Conservation (phyloP, 345 rosid species). For the Eucalyptus cloeziana region DNA sequence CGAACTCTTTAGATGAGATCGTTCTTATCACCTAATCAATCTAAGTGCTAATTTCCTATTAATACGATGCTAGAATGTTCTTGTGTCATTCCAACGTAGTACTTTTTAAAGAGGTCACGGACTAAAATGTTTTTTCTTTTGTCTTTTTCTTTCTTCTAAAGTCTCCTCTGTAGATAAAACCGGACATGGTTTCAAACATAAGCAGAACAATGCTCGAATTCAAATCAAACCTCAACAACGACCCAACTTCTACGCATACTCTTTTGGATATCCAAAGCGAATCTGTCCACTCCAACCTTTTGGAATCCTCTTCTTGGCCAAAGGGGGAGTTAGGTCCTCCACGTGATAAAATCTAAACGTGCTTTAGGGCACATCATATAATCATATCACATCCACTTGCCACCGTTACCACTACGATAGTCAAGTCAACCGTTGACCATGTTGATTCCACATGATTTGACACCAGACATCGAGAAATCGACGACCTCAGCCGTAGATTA, state of each 20-base stretch:
- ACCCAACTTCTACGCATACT: neutral
- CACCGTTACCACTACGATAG: neutral
- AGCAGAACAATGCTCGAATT: neutral
- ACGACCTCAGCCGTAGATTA: neutral
- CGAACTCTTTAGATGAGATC: neutral
- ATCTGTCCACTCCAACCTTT: neutral
- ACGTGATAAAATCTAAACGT: neutral
- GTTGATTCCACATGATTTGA: neutral
- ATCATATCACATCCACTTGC: neutral
- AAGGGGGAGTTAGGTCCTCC: neutral
- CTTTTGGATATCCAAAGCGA: neutral
- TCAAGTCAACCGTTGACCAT: neutral
- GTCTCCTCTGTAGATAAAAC: neutral
- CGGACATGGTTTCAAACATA: neutral
- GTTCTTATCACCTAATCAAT: neutral
- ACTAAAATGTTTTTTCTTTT: neutral
- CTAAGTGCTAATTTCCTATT: neutral
- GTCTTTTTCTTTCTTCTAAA: neutral
- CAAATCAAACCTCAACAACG: neutral
- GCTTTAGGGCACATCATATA: neutral
- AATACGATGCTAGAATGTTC: neutral
- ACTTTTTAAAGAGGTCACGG: neutral
- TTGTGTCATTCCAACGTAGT: neutral
- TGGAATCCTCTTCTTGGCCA: neutral
- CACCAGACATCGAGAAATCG: neutral